phyloP scores from a whole-genome alignment of 345 rosid genomes.

The Noccaea caerulescens region DNA sequence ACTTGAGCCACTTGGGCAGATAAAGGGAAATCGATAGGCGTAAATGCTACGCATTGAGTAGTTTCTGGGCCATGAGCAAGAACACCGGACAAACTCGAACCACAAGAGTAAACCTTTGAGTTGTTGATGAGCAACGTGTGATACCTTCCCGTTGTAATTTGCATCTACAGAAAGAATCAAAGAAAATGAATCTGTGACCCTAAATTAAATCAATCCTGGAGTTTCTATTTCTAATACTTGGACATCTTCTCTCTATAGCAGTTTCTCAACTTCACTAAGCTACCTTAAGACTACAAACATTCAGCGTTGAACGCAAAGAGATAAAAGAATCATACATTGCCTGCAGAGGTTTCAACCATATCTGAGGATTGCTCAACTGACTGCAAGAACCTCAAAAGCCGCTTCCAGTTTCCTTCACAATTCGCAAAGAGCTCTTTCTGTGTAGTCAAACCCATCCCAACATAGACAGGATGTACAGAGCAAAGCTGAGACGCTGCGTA shows the following conservation, averaged over 20 bases:
- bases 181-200: conserved; percentile 30
- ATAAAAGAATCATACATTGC: conserved; percentile 70
- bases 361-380: conserved; percentile 76
- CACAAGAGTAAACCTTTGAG: conserved; percentile 90
- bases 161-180: conserved; percentile 67
- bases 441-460: conserved; percentile 53
- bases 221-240: background rate
- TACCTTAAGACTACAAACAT: conserved; percentile 5
- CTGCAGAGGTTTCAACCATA: conserved; percentile 77
- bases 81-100: conserved; percentile 84
- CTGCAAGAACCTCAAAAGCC: conserved; percentile 86
- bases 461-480: conserved; percentile 53
- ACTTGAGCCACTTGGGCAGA: conserved; percentile 70
- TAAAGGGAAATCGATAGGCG: conserved; percentile 67
- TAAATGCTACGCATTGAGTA: conserved; percentile 85
- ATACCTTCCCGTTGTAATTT: conserved; percentile 87
- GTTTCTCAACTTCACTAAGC: conserved; percentile 5
- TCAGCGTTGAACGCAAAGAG: conserved; percentile 21
- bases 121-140: conserved; percentile 85
- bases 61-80: conserved; percentile 97
- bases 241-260: background rate
- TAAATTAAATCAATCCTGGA: conserved; percentile 15
- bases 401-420: conserved; percentile 86
- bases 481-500: conserved; percentile 85
- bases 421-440: conserved; percentile 74